Percentiles rank a stretch among this genome's conserved stretches.
Evolutionary conservation across 2,329 filamentous ascomycete species (phyloP).

Genomic region (Alternaria hordeiaustralica): DNA sequence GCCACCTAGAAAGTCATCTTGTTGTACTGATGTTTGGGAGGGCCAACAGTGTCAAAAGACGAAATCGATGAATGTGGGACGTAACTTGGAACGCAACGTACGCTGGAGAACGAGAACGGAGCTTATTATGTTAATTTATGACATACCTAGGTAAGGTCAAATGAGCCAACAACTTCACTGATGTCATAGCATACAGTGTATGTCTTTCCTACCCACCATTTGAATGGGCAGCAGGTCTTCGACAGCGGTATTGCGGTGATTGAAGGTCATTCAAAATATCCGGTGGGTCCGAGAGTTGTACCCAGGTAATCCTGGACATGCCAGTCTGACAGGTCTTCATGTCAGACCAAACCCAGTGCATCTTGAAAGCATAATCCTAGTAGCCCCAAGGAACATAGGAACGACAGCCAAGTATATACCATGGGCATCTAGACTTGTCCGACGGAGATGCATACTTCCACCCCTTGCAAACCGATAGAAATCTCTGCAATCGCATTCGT

Average conservation of each 20-base stretch:
- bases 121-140: too few species aligned
- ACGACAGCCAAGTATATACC: not conserved
- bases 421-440: not conserved
- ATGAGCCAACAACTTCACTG: too few species aligned
- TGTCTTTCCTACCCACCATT: too few species aligned
- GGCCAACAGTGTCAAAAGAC: too few species aligned
- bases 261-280: not conserved
- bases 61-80: too few species aligned
- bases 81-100: too few species aligned
- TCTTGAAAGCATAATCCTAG: not conserved
- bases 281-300: not conserved
- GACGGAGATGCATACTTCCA: not conserved
- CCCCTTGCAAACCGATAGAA: slow-evolving; percentile 8
- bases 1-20: too few species aligned
- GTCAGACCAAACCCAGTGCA: not conserved
- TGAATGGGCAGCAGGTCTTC: too few species aligned
- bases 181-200: too few species aligned
- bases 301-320: not conserved
- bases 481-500: slow-evolving; percentile 16
- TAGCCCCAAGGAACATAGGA: not conserved
- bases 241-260: not conserved
- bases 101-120: too few species aligned
- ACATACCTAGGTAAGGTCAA: too few species aligned
- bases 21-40: too few species aligned
- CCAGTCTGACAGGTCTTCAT: not conserved